These are phyloP conservation scores for Casuarina equisetifolia DNA, from an alignment of 306 rosid species.

Conservation along the genomic window DNA sequence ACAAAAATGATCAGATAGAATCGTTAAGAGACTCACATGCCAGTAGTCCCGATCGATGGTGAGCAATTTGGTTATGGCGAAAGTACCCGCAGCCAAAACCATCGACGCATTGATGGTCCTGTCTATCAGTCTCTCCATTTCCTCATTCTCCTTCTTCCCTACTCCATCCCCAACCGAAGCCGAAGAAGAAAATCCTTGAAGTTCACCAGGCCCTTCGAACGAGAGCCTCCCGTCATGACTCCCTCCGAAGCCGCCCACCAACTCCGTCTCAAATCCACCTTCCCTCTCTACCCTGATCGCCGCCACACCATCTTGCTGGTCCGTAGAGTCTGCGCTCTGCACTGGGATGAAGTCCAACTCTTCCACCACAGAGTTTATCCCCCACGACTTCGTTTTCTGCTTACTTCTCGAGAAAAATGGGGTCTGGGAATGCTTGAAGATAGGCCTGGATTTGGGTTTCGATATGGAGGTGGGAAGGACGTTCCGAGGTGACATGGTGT, in stretches of 20 bases:
- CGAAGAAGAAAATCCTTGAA: constrained; percentile 60
- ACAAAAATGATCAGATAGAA: background rate
- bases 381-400: constrained; percentile 28
- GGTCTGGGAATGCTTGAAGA: constrained; percentile 24
- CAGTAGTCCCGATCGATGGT: constrained; percentile 91
- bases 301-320: constrained; percentile 66
- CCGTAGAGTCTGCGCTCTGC: constrained; percentile 55
- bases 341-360: constrained; percentile 61
- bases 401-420: constrained; percentile 30
- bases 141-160: constrained; percentile 33
- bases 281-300: constrained; percentile 60
- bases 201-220: constrained; percentile 56
- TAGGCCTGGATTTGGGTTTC: constrained; percentile 30
- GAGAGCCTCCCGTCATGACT: constrained; percentile 55
- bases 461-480: constrained; percentile 35
- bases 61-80: constrained; percentile 75
- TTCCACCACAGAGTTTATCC: constrained; percentile 43
- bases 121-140: constrained; percentile 54
- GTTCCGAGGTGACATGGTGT: constrained; percentile 54
- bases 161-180: constrained; percentile 44
- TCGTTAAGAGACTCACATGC: constrained; percentile 66
- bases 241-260: constrained; percentile 60
- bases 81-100: constrained; percentile 82
- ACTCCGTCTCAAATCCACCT: constrained; percentile 49
- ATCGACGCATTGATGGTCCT: constrained; percentile 77